Conservation (phyloP, 2,329 filamentous ascomycete genomes). For the Rugonectria rugulosa region DNA sequence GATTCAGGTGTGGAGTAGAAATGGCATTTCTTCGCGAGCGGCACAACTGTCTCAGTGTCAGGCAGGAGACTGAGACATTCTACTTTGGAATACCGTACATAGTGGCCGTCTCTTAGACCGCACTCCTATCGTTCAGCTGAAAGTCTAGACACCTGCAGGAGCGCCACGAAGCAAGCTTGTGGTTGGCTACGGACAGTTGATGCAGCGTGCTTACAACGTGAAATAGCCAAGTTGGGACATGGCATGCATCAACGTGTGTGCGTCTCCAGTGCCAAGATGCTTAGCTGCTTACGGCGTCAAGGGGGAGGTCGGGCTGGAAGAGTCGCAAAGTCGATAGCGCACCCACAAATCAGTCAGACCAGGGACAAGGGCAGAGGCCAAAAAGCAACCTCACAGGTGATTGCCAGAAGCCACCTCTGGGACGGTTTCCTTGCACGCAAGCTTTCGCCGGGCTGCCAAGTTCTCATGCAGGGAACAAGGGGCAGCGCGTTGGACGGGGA, state of each 20-base stretch:
- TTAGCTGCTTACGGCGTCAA: conserved; percentile 15
- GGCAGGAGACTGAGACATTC: no score
- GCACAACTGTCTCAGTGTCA: conserved; percentile 1
- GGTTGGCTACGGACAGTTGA: conserved; percentile 8
- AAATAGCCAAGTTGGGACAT: conserved; percentile 5
- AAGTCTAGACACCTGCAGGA: conserved; percentile 13
- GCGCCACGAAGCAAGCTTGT: conserved; percentile 12
- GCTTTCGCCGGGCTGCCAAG: conserved; percentile 5
- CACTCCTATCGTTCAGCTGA: conserved; percentile 8
- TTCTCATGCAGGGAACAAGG: conserved; percentile 34
- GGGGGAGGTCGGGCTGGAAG: conserved; percentile 12
- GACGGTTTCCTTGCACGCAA: no score
- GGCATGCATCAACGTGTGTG: conserved; percentile 6
- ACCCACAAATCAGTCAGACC: conserved; percentile 8
- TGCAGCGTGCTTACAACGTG: conserved; percentile 6
- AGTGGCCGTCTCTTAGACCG: neutral
- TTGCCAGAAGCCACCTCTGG: neutral
- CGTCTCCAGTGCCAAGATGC: conserved; percentile 8
- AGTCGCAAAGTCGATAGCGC: conserved; percentile 1
- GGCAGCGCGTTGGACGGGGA: conserved; percentile 19
- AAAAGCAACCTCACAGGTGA: conserved; percentile 6
- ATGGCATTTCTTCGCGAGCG: neutral
- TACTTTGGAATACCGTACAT: conserved; percentile 1
- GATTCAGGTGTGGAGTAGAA: neutral
- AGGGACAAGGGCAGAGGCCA: neutral